A percentile compares a stretch with the other conserved stretches of the same genome.
Evolutionary conservation across 768 basidiomycete genomes (phyloP).

Genomic region (Suillus subalutaceus): DNA sequence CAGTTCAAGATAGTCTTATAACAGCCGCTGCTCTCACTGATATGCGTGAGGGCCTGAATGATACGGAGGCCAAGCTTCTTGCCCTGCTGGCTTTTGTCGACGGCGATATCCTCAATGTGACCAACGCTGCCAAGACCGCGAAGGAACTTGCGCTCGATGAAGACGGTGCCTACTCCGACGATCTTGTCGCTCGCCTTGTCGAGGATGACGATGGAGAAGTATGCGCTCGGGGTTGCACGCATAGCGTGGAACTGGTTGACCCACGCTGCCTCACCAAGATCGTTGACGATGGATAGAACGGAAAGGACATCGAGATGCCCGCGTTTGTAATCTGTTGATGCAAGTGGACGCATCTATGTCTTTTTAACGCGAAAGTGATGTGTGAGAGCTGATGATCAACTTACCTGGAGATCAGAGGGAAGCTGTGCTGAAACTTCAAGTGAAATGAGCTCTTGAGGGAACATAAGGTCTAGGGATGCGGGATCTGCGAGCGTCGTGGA

Average conservation of each 20-base stretch:
- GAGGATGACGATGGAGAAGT: conserved; percentile 86
- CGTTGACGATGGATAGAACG: conserved; percentile 70
- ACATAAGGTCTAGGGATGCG: conserved; percentile 72
- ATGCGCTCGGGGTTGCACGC: conserved; percentile 60
- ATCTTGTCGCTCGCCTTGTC: conserved; percentile 74
- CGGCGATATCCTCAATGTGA: conserved; percentile 98
- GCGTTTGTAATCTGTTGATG: conserved; percentile 79
- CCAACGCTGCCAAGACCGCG: conserved; percentile 85
- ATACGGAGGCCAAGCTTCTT: conserved; percentile 88
- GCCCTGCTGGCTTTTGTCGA: conserved; percentile 86
- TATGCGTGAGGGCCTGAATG: conserved; percentile 81
- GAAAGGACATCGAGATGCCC: conserved; percentile 83
- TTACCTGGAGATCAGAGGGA: conserved; percentile 68
- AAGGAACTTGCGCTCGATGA: conserved; percentile 95
- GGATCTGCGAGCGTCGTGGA: conserved; percentile 51
- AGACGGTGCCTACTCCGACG: conserved; percentile 80
- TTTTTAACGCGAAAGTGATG: neutral
- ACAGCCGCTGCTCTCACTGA: conserved; percentile 79
- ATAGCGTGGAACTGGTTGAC: conserved; percentile 65
- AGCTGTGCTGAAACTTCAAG: conserved; percentile 59
- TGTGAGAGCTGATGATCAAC: conserved; percentile 27
- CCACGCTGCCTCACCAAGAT: conserved; percentile 71
- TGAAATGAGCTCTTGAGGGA: conserved; percentile 73
- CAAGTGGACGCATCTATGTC: conserved; percentile 85
- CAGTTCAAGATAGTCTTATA: conserved; percentile 99